These are phyloP conservation scores for Starmerella kuoi DNA, from an alignment of 805 yeast species.

Conservation along the genomic window DNA sequence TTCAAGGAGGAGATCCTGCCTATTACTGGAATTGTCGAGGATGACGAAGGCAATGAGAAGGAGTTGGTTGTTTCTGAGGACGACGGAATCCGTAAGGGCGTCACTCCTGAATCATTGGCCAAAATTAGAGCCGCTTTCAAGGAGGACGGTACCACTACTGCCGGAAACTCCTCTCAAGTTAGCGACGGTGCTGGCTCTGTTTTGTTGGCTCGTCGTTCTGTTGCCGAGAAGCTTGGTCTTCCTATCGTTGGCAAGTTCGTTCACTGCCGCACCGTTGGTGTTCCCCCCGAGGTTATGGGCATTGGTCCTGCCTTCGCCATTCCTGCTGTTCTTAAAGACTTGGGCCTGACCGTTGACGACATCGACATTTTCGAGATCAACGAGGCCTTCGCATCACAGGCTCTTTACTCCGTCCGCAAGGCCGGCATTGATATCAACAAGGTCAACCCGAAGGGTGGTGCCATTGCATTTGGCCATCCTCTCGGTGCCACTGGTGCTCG, in stretches of 20 bases:
- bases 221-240: conserved; percentile 62
- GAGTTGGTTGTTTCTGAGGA: conserved; percentile 48
- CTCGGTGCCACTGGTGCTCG: conserved; percentile 84
- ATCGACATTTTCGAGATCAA: conserved; percentile 74
- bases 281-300: conserved; percentile 96
- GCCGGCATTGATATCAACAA: conserved; percentile 54
- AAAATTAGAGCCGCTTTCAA: conserved; percentile 81
- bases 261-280: conserved; percentile 73
- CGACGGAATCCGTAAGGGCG: conserved; percentile 85
- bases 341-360: conserved; percentile 50
- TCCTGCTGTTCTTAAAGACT: conserved; percentile 60
- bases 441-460: conserved; percentile 91
- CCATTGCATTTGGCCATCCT: conserved; percentile 94
- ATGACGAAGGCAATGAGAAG: conserved; percentile 45
- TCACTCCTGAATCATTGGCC: conserved; percentile 60
- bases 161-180: conserved; percentile 94
- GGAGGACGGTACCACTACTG: conserved; percentile 75
- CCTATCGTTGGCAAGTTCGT: conserved; percentile 71
- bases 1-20: conserved; percentile 87
- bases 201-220: conserved; percentile 67
- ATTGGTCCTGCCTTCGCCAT: conserved; percentile 95
- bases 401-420: conserved; percentile 57
- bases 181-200: conserved; percentile 94
- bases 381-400: conserved; percentile 96
- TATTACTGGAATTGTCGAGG: conserved; percentile 46